phyloP scores from a whole-genome alignment of 495 filamentous ascomycete species.

The Aspergillus asperescens region DNA sequence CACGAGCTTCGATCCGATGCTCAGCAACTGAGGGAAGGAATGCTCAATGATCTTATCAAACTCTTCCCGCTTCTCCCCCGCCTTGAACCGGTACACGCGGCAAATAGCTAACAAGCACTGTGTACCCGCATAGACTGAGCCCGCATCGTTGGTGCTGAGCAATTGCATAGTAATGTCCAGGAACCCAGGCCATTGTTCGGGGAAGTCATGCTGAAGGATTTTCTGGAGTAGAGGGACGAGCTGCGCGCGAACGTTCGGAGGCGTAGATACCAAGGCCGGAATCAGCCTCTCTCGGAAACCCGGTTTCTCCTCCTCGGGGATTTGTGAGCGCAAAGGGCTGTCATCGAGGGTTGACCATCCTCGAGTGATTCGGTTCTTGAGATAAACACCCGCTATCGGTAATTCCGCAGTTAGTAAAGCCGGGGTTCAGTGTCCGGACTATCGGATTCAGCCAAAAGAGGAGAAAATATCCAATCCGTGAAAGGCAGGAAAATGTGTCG shows the following conservation, averaged over 20 bases:
- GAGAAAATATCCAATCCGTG: not conserved
- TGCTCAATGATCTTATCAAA: slow-evolving; percentile 92
- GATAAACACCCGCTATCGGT: slow-evolving; percentile 80
- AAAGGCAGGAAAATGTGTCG: slow-evolving; percentile 5
- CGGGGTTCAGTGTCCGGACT: not conserved
- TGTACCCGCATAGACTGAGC: slow-evolving; percentile 83
- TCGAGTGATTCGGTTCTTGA: slow-evolving; percentile 92
- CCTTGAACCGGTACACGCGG: slow-evolving; percentile 90
- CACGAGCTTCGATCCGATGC: slow-evolving; percentile 80
- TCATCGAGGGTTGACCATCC: slow-evolving; percentile 82
- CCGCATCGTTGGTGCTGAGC: slow-evolving; percentile 73
- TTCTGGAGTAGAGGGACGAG: slow-evolving; percentile 91
- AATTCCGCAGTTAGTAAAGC: slow-evolving; percentile 13
- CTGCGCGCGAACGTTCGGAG: slow-evolving; percentile 76
- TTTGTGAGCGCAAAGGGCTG: slow-evolving; percentile 52
- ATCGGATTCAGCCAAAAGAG: not conserved
- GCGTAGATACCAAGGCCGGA: slow-evolving; percentile 77
- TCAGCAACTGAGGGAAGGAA: slow-evolving; percentile 84
- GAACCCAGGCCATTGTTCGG: slow-evolving; percentile 87
- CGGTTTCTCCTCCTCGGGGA: slow-evolving; percentile 85
- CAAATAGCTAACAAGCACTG: slow-evolving; percentile 93
- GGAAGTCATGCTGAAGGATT: slow-evolving; percentile 92
- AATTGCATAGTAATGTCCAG: slow-evolving; percentile 86
- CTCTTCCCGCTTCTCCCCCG: slow-evolving; percentile 70
- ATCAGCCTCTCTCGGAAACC: slow-evolving; percentile 80